Evolutionary conservation across 2,329 filamentous ascomycete genomes (phyloP).

Genomic region (Clonostachys rosea): DNA sequence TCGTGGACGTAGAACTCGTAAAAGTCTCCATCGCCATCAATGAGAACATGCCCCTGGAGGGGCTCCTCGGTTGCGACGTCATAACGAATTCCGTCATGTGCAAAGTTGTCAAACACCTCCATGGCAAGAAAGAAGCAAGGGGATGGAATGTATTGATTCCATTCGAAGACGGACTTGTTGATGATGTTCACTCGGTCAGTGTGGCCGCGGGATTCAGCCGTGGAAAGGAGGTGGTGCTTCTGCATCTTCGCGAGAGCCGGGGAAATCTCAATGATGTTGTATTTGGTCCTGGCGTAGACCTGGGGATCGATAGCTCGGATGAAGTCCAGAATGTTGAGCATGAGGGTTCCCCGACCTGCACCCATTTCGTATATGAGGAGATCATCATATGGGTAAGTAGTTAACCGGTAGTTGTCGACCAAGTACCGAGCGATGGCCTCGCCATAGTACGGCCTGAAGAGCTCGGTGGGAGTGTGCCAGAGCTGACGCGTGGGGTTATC

Average conservation of each 20-base stretch:
- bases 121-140: constrained; percentile 97
- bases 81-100: constrained; percentile 91
- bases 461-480: constrained; percentile 97
- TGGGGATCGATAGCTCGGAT: constrained; percentile 85
- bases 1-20: constrained; percentile 85
- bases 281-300: constrained; percentile 90
- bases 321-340: constrained; percentile 97
- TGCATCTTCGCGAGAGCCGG: constrained; percentile 75
- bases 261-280: constrained; percentile 95
- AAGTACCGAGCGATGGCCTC: constrained; percentile 96
- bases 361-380: constrained; percentile 99
- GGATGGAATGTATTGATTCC: constrained; percentile 79
- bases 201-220: constrained; percentile 69
- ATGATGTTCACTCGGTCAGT: constrained; percentile 86
- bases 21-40: constrained; percentile 83
- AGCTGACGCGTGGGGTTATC: constrained; percentile 77
- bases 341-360: constrained; percentile 92
- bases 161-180: constrained; percentile 93
- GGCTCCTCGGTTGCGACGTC: constrained; percentile 75
- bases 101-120: constrained; percentile 98
- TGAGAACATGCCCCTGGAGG: constrained; percentile 82
- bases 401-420: constrained; percentile 92
- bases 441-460: constrained; percentile 95
- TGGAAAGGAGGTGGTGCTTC: constrained; percentile 64
- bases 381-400: constrained; percentile 91